Percentiles rank a stretch among this genome's conserved stretches.
phyloP scores from a whole-genome alignment of 176 grass and related monocot genomes.

The Phyllostachys edulis region DNA sequence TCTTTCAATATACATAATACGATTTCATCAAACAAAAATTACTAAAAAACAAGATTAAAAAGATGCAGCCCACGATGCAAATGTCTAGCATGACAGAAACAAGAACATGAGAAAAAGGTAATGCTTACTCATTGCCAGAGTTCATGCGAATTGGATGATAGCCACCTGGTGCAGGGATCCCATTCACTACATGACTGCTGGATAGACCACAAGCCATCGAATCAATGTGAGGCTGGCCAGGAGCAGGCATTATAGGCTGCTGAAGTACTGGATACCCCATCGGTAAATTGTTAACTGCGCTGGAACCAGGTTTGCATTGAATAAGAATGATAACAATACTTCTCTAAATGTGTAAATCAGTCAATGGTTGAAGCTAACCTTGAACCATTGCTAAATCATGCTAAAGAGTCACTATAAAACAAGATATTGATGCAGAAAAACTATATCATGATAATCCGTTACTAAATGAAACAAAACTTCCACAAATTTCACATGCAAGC shows the following conservation, averaged over 20 bases:
- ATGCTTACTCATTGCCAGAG: conserved; percentile 88
- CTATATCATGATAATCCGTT: background rate
- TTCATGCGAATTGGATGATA: conserved; percentile 90
- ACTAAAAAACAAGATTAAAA: conserved; percentile 10
- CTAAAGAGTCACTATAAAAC: background rate
- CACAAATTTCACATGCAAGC: background rate
- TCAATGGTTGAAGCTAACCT: background rate
- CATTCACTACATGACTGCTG: conserved; percentile 83
- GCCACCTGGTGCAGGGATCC: conserved; percentile 72
- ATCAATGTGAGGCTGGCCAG: conserved; percentile 71
- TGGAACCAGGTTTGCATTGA: conserved; percentile 53
- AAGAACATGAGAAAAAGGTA: conserved; percentile 25
- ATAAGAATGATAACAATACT: conserved; percentile 40
- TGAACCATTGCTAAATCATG: conserved; percentile 1
- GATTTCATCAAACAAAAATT: background rate
- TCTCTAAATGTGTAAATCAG: background rate
- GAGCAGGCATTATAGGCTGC: conserved; percentile 71
- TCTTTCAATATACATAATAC: conserved; percentile 7
- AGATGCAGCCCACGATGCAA: background rate
- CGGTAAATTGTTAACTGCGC: conserved; percentile 92
- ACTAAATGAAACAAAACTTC: background rate
- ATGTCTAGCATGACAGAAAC: background rate
- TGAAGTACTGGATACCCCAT: conserved; percentile 97
- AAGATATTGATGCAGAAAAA: background rate
- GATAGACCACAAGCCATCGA: conserved; percentile 67